Percentiles rank a stretch among this genome's conserved stretches.
These are phyloP conservation scores for Ogataea dorogensis DNA, from an alignment of 805 yeast genomes.

Conservation along the genomic window DNA sequence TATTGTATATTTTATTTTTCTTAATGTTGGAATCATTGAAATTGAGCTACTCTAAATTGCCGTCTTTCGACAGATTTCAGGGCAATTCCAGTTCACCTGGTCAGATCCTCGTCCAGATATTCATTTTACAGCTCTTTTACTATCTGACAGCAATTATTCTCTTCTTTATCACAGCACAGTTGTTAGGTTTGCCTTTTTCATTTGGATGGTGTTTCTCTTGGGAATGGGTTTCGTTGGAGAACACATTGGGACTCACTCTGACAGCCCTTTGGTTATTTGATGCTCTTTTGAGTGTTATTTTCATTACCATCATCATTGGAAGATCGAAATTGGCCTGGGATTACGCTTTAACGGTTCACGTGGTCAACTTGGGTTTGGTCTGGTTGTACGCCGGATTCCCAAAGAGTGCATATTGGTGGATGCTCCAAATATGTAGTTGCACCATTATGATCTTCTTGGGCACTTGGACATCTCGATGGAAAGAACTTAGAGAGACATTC, in stretches of 20 bases:
- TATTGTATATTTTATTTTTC: not conserved
- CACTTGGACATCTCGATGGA: constrained; percentile 89
- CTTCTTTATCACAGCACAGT: constrained; percentile 60
- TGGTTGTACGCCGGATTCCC: constrained; percentile 73
- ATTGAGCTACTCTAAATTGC: constrained; percentile 15
- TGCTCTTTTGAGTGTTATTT: constrained; percentile 77
- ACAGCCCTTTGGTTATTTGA: constrained; percentile 79
- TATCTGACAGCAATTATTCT: constrained; percentile 68
- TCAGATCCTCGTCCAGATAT: constrained; percentile 66
- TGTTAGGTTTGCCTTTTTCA: constrained; percentile 69
- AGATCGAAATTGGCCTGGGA: constrained; percentile 94
- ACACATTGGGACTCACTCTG: constrained; percentile 76
- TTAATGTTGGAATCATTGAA: constrained; percentile 19
- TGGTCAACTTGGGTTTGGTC: constrained; percentile 68
- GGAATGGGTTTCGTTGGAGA: constrained; percentile 68
- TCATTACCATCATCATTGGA: constrained; percentile 85
- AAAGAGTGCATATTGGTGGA: constrained; percentile 76
- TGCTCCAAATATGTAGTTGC: constrained; percentile 67
- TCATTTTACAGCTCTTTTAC: constrained; percentile 74
- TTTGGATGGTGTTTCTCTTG: constrained; percentile 78
- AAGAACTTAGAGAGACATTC: constrained; percentile 83
- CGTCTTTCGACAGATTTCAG: constrained; percentile 16
- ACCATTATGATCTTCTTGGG: constrained; percentile 73
- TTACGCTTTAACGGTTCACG: constrained; percentile 90
- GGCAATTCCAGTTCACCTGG: constrained; percentile 44